These are phyloP conservation scores for Amoeboaphelidium occidentale DNA, from an alignment of 371 early-diverging fungal genomes.

Conservation along the genomic window DNA sequence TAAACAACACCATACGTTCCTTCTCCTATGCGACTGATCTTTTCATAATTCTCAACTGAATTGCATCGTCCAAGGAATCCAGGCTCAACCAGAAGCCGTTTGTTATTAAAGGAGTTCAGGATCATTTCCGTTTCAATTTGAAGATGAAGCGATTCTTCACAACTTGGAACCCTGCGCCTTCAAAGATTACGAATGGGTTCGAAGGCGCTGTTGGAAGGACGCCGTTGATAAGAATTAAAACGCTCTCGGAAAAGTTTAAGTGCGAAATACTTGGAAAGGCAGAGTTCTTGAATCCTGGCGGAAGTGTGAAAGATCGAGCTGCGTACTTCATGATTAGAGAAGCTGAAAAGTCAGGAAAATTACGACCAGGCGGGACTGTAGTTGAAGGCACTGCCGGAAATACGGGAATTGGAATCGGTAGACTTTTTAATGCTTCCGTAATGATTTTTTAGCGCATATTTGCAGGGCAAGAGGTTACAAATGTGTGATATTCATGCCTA, in stretches of 20 bases:
- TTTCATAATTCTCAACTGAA: slow-evolving; percentile 70
- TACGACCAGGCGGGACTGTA: slow-evolving; percentile 74
- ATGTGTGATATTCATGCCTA: slow-evolving; percentile 89
- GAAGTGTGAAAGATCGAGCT: slow-evolving; percentile 87
- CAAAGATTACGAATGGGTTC: slow-evolving; percentile 47
- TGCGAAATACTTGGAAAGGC: slow-evolving; percentile 62
- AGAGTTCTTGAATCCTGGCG: slow-evolving; percentile 96
- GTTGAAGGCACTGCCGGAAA: slow-evolving; percentile 92
- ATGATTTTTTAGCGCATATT: too few relatives aligned
- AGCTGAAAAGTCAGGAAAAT: slow-evolving; percentile 66
- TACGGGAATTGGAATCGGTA: slow-evolving; percentile 89
- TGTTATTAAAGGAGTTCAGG: too few relatives aligned
- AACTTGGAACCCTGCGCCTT: too few relatives aligned
- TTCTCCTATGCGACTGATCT: slow-evolving; percentile 89
- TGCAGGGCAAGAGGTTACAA: slow-evolving; percentile 84
- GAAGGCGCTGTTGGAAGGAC: slow-evolving; percentile 83
- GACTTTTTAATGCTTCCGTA: too few relatives aligned
- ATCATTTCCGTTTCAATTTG: too few relatives aligned
- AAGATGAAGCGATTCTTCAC: too few relatives aligned
- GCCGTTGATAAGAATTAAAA: slow-evolving; percentile 59
- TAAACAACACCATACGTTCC: slow-evolving; percentile 98
- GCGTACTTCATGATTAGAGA: slow-evolving; percentile 76
- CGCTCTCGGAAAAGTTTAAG: not conserved
- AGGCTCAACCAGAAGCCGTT: too few relatives aligned
- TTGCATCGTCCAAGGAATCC: too few relatives aligned